Evolutionary conservation across 179 eudicot genomes (phyloP).

Genomic region (Beta macrorhiza): DNA sequence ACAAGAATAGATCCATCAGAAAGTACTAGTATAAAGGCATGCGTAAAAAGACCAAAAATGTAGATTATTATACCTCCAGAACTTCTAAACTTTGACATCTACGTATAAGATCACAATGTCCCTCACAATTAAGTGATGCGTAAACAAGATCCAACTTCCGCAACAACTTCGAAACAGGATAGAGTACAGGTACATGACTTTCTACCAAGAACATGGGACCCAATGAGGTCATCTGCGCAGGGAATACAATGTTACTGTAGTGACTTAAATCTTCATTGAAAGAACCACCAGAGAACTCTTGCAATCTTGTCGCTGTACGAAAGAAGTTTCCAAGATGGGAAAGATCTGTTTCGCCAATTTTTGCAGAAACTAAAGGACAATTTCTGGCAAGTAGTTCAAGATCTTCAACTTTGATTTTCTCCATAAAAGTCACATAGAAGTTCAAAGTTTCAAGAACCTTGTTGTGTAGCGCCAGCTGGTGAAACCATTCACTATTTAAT

Average conservation of each 20-base stretch:
- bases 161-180: slow-evolving; percentile 53
- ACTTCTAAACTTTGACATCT: slow-evolving; percentile 79
- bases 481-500: slow-evolving; percentile 61
- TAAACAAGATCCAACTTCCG: slow-evolving; percentile 76
- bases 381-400: slow-evolving; percentile 64
- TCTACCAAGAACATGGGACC: slow-evolving; percentile 59
- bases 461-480: slow-evolving; percentile 62
- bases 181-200: slow-evolving; percentile 58
- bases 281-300: slow-evolving; percentile 75
- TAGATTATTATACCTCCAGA: slow-evolving; percentile 62
- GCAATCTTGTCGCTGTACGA: slow-evolving; percentile 44
- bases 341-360: slow-evolving; percentile 68
- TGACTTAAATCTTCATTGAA: slow-evolving; percentile 41
- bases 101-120: slow-evolving; percentile 57
- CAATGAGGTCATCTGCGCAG: slow-evolving; percentile 47
- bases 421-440: slow-evolving; percentile 70
- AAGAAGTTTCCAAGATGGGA: slow-evolving; percentile 55
- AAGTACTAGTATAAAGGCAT: not conserved
- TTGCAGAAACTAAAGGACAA: slow-evolving; percentile 64
- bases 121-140: slow-evolving; percentile 59
- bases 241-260: slow-evolving; percentile 48
- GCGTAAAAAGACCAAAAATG: not conserved
- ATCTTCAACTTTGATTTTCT: slow-evolving; percentile 42
- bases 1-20: not conserved
- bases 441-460: slow-evolving; percentile 59